Evolutionary conservation across 2,329 filamentous ascomycete species (phyloP), one percentile per base, ranked within the genome.

Genomic region (Boeremia lycopersici): DNA sequence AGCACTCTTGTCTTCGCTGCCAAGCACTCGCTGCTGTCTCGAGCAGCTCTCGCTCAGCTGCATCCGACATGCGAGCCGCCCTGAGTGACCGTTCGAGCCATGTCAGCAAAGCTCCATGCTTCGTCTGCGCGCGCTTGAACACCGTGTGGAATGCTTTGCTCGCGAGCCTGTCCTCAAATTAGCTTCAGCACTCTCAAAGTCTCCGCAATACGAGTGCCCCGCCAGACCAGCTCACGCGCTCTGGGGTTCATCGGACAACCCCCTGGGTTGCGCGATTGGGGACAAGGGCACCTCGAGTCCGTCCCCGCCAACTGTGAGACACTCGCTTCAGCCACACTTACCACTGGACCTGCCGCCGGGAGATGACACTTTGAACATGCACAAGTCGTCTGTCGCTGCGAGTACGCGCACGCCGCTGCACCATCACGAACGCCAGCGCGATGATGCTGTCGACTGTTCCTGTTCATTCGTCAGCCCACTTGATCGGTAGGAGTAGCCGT

Each of bases 61-160:
- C 55, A 56, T 62, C 55, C 34, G 63, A 65, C 41, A 67, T 65
- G 58, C 63, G 63, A 49, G 58, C 61, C 31, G 68, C 63, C 52
- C 53, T 57, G 57, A 77, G 60, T 57, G 74, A 71, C 46, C 40
- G 54, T 43, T 67, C 79, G 56, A 96, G 74, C 91, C 91, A 96
- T 29, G 70, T 72, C 53, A 97, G 74, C 12, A 93, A 81, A 28
- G 76, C 75, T 5, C 68, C 68, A 73, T 91, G 90, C 49, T 81
- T 83, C 30, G 88, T 87, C 79, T 96, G 92, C 72, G 89, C 91
- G 63, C 81, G 82, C 42, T 74, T 72, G 64, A 97, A 79, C 26
- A 95, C 86, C 46, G 80, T 77, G 40, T 79, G 73, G 66, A 96
- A 96, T 5, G 91, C 91, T 26, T 80, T 79, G 46, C 86, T 85